These are phyloP conservation scores for Termitomyces sp. DNA, from an alignment of 768 basidiomycete genomes.

Conservation along the genomic window DNA sequence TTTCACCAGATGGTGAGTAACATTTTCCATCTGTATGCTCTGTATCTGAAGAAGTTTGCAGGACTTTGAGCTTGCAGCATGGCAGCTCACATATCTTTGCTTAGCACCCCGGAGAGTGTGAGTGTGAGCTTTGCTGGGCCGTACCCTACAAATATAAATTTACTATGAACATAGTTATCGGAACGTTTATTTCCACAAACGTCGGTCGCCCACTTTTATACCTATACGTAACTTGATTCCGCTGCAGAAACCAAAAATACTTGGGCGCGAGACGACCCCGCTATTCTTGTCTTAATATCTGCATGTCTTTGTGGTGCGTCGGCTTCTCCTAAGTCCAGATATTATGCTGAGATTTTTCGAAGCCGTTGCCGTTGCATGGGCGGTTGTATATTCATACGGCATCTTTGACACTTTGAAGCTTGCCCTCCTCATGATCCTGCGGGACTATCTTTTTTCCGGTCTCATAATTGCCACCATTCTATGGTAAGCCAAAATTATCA, in stretches of 20 bases:
- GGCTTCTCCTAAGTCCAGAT: not conserved
- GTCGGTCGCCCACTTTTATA: slow-evolving; percentile 37
- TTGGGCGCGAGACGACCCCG: slow-evolving; percentile 97
- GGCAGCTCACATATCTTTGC: slow-evolving; percentile 93
- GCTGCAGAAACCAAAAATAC: slow-evolving; percentile 90
- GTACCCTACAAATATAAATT: slow-evolving; percentile 4
- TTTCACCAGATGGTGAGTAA: slow-evolving; percentile 80
- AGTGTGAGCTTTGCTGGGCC: slow-evolving; percentile 20
- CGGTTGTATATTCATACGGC: slow-evolving; percentile 70
- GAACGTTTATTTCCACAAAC: slow-evolving; percentile 97
- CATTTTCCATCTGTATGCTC: not conserved
- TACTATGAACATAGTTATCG: slow-evolving; percentile 58
- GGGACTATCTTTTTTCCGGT: slow-evolving; percentile 84
- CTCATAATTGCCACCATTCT: slow-evolving; percentile 68
- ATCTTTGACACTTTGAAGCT: slow-evolving; percentile 52
- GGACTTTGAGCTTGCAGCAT: slow-evolving; percentile 97
- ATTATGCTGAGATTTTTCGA: not conserved
- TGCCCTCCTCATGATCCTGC: slow-evolving; percentile 76
- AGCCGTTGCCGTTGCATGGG: slow-evolving; percentile 87
- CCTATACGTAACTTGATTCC: not conserved
- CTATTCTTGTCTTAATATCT: slow-evolving; percentile 82
- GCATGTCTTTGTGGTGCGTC: slow-evolving; percentile 69
- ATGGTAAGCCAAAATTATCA: slow-evolving; percentile 43
- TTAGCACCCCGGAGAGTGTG: slow-evolving; percentile 90
- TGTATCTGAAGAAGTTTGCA: slow-evolving; percentile 23